phyloP scores from a whole-genome alignment of 768 basidiomycete species.

The Pleurotus tuoliensis region DNA sequence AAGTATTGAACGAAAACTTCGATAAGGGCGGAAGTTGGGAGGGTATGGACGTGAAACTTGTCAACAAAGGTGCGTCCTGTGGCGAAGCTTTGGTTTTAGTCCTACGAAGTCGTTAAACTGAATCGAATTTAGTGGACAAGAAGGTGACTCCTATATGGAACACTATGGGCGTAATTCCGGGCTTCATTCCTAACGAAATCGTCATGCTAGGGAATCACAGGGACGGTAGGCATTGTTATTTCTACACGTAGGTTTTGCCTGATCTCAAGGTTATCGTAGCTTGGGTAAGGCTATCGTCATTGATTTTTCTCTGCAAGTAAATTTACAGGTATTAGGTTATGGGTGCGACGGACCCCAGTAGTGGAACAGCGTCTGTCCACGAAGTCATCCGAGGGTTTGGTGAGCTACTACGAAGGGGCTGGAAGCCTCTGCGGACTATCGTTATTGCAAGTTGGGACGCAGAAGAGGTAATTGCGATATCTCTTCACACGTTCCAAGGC shows the following conservation, averaged over 20 bases:
- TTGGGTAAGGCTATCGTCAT: neutral
- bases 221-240: neutral
- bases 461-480: slow-evolving; percentile 29
- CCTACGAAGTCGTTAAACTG: neutral
- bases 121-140: slow-evolving; percentile 15
- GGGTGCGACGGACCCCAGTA: slow-evolving; percentile 54
- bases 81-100: neutral
- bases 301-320: slow-evolving; percentile 19
- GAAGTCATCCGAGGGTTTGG: slow-evolving; percentile 59
- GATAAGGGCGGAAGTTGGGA: slow-evolving; percentile 34
- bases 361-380: slow-evolving; percentile 52
- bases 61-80: slow-evolving; percentile 46
- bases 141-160: slow-evolving; percentile 12
- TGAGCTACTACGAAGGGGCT: slow-evolving; percentile 46
- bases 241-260: neutral
- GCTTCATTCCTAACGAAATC: slow-evolving; percentile 1
- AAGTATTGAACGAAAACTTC: slow-evolving; percentile 48
- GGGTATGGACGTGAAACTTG: slow-evolving; percentile 45
- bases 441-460: slow-evolving; percentile 80
- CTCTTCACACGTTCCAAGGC: too few relatives aligned
- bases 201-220: slow-evolving; percentile 4
- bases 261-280: neutral
- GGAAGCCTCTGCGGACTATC: slow-evolving; percentile 70
- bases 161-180: slow-evolving; percentile 4
- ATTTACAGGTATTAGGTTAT: slow-evolving; percentile 30